Evolutionary conservation across 352 stramenopile species (phyloP).

Genomic region (Phytopythium vexans): DNA sequence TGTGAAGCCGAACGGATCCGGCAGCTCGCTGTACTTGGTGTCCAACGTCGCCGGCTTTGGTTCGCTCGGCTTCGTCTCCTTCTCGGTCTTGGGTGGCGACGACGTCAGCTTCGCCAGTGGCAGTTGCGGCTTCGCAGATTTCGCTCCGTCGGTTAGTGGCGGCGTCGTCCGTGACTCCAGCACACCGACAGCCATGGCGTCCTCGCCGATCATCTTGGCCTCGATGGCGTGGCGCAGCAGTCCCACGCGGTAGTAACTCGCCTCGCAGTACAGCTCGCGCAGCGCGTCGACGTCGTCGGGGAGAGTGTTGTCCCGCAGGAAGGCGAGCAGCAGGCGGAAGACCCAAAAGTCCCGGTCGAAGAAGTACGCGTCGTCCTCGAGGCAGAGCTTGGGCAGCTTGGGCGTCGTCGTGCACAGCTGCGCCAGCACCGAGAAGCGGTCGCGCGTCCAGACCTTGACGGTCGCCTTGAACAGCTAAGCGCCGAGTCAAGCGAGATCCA

Average conservation of each 20-base stretch:
- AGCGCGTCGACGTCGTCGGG: conserved; percentile 52
- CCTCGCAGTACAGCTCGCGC: conserved; percentile 77
- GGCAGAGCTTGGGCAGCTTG: conserved; percentile 46
- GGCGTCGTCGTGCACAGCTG: conserved; percentile 68
- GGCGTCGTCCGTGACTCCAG: conserved; percentile 5
- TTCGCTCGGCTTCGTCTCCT: background rate
- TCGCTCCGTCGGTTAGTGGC: conserved; percentile 1
- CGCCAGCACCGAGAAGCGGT: conserved; percentile 79
- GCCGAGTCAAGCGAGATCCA: background rate
- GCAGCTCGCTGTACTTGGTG: conserved; percentile 51
- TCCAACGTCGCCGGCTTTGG: conserved; percentile 6
- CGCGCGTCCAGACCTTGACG: conserved; percentile 66
- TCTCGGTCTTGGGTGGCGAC: background rate
- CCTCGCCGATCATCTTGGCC: conserved; percentile 66
- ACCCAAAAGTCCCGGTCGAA: conserved; percentile 74
- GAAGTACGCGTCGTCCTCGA: conserved; percentile 59
- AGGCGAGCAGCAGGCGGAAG: conserved; percentile 70
- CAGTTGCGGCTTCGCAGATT: background rate
- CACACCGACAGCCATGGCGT: conserved; percentile 30
- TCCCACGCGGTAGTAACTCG: conserved; percentile 72
- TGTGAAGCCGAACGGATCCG: conserved; percentile 66
- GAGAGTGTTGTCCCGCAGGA: conserved; percentile 62
- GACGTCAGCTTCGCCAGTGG: background rate
- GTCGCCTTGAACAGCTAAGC: conserved; percentile 67
- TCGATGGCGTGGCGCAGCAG: conserved; percentile 76